Conservation (phyloP, 345 rosid species). For the Toxicodendron radicans region DNA sequence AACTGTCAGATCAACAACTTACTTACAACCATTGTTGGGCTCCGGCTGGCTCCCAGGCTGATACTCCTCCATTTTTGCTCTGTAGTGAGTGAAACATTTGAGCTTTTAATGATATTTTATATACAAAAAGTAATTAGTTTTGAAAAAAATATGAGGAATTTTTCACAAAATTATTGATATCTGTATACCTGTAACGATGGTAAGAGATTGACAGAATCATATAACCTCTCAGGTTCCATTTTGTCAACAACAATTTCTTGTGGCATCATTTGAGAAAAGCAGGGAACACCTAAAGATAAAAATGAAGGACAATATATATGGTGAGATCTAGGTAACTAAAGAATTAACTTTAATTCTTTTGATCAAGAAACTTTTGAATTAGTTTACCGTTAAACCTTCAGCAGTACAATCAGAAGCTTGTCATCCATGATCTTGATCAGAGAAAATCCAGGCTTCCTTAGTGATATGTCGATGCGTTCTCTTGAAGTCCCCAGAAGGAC, state of each 20-base stretch:
- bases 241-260: constrained; percentile 44
- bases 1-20: background rate
- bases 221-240: constrained; percentile 37
- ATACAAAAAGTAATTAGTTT: too few relatives aligned
- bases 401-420: constrained; percentile 62
- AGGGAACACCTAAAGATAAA: constrained; percentile 37
- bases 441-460: constrained; percentile 58
- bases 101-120: too few relatives aligned
- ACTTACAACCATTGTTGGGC: constrained; percentile 56
- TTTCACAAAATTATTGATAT: too few relatives aligned
- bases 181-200: constrained; percentile 39
- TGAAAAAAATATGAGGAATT: too few relatives aligned
- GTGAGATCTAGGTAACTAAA: too few relatives aligned
- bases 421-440: constrained; percentile 59
- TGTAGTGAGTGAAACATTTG: constrained; percentile 14
- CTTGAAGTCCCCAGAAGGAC: constrained; percentile 44
- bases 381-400: constrained; percentile 40
- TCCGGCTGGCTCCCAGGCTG: constrained; percentile 65
- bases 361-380: background rate
- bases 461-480: constrained; percentile 49
- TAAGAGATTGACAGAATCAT: constrained; percentile 24
- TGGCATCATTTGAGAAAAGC: constrained; percentile 45
- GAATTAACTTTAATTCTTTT: too few relatives aligned
- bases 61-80: constrained; percentile 62
- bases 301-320: background rate